Base-by-base conservation (phyloP, 306 rosid genomes). In the Gillenia trifoliata region DNA sequence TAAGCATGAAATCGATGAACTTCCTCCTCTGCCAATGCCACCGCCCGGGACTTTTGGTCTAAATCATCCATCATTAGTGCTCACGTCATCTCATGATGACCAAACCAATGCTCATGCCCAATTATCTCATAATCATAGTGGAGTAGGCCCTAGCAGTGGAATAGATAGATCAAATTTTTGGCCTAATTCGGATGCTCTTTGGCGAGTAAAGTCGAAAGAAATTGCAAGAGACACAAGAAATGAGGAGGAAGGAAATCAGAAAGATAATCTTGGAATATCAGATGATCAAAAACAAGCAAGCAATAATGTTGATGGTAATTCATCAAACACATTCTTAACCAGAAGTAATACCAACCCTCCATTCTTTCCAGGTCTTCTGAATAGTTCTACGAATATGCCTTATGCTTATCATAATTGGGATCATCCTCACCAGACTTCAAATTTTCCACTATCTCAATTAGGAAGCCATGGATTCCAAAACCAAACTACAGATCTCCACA, bases 1-100 rank as follows among this genome's bases (percentile, higher is more conserved):
- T 0, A 94, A 94, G 62, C 72, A 87, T 30, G 98, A 91, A 73
- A 94, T 94, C 64, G 94, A 91, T 75, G 93, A 90, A 13, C 96
- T 94, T 20, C 98, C 98, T 9, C 98, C 98, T 22, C 80, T 94
- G 60, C 97, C 88, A 2, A 19, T 83, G 3, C 85, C 89, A 6
- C 84, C 88, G 2, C 20, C 74, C 0, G 84, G 74, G 19, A 83
- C 72, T 77, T 80, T 88, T 52, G 79, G 87, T 68, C 81, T 84
- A 17, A 29, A 29, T 61, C 66, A 62, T 15, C 66, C 66, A 1
- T 62, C 66, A 30, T 59, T 59, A 25, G 34, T 13, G 8, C 64
- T 59, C n/a, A 26, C 31, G 12, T 59, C 64, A 59, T 59, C 64
- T 11, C 64, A 59, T 26, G 64, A 6, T 26, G 64, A 25, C 15